These are phyloP conservation scores for Picea glauca DNA, from an alignment of 75 land plant genomes.

Conservation along the genomic window DNA sequence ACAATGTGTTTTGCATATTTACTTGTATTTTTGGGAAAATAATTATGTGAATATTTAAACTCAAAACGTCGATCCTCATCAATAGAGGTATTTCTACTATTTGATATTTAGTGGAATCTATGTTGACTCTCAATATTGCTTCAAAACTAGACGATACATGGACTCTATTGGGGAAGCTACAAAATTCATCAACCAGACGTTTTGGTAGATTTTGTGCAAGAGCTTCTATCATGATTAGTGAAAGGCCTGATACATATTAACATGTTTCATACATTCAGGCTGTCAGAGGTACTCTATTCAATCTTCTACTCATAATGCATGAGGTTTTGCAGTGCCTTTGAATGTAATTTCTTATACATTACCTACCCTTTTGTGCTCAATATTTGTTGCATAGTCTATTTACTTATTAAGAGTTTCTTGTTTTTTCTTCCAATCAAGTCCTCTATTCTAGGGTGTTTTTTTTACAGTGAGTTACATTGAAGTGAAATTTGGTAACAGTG, in stretches of 20 bases:
- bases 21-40: neutral
- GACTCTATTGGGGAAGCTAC: slow-evolving; percentile 96
- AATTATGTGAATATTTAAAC: too few relatives aligned
- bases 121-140: slow-evolving; percentile 4
- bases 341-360: too few relatives aligned
- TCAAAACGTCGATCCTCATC: neutral
- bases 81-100: neutral
- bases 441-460: too few relatives aligned
- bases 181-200: slow-evolving; percentile 52
- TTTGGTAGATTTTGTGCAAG: slow-evolving; percentile 53
- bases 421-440: too few relatives aligned
- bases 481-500: too few relatives aligned
- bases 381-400: too few relatives aligned
- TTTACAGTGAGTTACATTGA: too few relatives aligned
- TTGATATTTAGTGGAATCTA: neutral
- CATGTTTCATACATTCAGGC: slow-evolving; percentile 62
- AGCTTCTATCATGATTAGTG: slow-evolving; percentile 70
- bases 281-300: slow-evolving; percentile 58
- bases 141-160: slow-evolving; percentile 94
- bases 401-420: too few relatives aligned
- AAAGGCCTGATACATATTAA: slow-evolving; percentile 62
- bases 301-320: neutral
- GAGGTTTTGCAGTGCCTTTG: too few relatives aligned
- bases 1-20: neutral
- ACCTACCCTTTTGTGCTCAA: too few relatives aligned